phyloP scores from a whole-genome alignment of 352 stramenopile species.

The Pythium chondricola region DNA sequence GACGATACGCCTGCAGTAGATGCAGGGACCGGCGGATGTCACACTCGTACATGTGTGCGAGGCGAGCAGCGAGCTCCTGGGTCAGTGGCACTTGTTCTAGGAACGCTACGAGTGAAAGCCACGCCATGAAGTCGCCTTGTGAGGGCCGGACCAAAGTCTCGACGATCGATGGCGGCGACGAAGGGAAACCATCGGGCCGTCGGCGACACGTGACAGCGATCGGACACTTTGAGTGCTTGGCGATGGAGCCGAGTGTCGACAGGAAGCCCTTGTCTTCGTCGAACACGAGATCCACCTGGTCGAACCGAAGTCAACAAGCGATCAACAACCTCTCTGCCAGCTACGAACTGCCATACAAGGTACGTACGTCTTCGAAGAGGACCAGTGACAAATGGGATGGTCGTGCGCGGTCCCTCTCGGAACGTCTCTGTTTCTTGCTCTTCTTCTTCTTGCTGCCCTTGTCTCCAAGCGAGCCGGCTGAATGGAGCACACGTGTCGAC shows the following conservation, averaged over 20 bases:
- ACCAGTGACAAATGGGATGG: constrained; percentile 64
- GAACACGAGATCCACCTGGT: constrained; percentile 64
- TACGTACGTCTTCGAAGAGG: constrained; percentile 74
- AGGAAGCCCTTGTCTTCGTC: constrained; percentile 80
- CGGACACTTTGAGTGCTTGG: constrained; percentile 73
- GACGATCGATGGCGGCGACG: constrained; percentile 34
- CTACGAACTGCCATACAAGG: too few species aligned
- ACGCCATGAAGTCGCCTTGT: constrained; percentile 52
- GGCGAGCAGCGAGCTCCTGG: constrained; percentile 23
- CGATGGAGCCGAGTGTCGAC: constrained; percentile 61
- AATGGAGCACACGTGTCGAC: constrained; percentile 67
- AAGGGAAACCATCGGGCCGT: constrained; percentile 53
- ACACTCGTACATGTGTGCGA: constrained; percentile 52
- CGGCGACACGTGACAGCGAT: constrained; percentile 69
- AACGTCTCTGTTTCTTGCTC: constrained; percentile 14
- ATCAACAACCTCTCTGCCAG: not conserved
- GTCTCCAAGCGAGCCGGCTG: constrained; percentile 26
- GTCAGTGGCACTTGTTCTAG: constrained; percentile 43
- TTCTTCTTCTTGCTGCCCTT: constrained; percentile 32
- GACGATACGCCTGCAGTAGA: constrained; percentile 52
- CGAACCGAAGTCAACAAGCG: not conserved
- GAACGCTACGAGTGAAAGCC: constrained; percentile 54
- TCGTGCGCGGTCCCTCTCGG: constrained; percentile 5
- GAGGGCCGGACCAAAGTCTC: constrained; percentile 37
- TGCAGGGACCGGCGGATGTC: constrained; percentile 68